phyloP scores from a whole-genome alignment of 345 rosid species.

The Hevea brasiliensis region DNA sequence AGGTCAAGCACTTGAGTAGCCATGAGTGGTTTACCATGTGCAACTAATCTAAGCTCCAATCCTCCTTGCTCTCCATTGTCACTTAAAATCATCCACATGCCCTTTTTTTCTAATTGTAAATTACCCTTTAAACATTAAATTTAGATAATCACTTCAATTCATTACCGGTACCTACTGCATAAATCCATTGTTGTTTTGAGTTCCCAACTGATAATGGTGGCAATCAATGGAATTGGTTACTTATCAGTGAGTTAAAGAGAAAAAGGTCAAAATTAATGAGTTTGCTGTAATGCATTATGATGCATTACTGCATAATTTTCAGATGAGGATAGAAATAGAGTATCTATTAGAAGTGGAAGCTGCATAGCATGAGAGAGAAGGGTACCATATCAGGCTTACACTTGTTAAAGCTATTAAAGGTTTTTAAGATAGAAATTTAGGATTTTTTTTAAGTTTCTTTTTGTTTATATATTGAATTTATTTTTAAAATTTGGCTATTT shows the following conservation, averaged over 20 bases:
- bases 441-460: too few relatives aligned
- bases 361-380: not conserved
- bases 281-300: not conserved
- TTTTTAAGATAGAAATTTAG: too few relatives aligned
- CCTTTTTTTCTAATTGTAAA: not conserved
- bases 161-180: not conserved
- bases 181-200: not conserved
- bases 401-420: too few relatives aligned
- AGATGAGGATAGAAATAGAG: not conserved
- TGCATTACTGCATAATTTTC: not conserved
- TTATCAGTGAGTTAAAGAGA: not conserved
- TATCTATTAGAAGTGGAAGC: not conserved
- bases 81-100: not conserved
- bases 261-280: not conserved
- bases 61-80: conserved; percentile 4
- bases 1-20: conserved; percentile 52
- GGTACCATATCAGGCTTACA: not conserved
- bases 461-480: not conserved
- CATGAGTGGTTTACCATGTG: conserved; percentile 69
- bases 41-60: conserved; percentile 29
- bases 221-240: not conserved
- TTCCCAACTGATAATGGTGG: conserved; percentile 3
- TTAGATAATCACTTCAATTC: not conserved
- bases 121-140: not conserved
- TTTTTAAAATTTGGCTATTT: not conserved